Conservation (phyloP, 371 early-diverging fungal species). For the Mucor indicus region DNA sequence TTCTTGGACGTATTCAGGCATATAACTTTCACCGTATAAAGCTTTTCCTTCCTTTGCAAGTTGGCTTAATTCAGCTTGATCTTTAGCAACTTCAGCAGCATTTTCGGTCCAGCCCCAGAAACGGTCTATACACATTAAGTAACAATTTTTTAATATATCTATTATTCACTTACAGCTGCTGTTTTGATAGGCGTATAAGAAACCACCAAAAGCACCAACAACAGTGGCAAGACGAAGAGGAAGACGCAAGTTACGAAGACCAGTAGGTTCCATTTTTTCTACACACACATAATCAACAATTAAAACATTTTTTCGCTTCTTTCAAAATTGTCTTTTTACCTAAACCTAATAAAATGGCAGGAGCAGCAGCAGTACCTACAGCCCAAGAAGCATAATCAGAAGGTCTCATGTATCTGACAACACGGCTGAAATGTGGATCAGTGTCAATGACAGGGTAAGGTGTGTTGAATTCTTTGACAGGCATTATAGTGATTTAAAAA, state of each 20-base stretch:
- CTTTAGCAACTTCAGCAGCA: constrained; percentile 71
- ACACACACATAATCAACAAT: too few species aligned
- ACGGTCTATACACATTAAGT: constrained; percentile 56
- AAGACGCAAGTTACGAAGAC: constrained; percentile 45
- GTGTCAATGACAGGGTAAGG: constrained; percentile 68
- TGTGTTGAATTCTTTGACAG: constrained; percentile 48
- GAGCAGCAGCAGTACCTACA: constrained; percentile 70
- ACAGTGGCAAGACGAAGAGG: constrained; percentile 52
- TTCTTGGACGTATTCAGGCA: constrained; percentile 64
- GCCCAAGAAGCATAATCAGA: constrained; percentile 76
- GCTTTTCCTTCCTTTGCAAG: constrained; percentile 68
- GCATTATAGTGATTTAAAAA: too few species aligned
- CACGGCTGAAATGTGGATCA: constrained; percentile 79
- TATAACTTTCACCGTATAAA: constrained; percentile 64
- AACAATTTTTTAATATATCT: too few species aligned
- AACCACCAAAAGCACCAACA: constrained; percentile 66
- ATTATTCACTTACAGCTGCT: constrained; percentile 71
- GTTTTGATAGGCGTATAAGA: constrained; percentile 67
- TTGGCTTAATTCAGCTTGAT: constrained; percentile 64
- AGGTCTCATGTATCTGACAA: constrained; percentile 86
- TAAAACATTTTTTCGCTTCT: too few species aligned
- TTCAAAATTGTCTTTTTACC: too few species aligned
- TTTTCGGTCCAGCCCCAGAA: constrained; percentile 96
- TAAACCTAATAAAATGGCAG: constrained; percentile 69
- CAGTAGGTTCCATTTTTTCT: constrained; percentile 48